Base-by-base conservation (phyloP, 176 grass and related monocot species). In the Eremochloa ophiuroides region DNA sequence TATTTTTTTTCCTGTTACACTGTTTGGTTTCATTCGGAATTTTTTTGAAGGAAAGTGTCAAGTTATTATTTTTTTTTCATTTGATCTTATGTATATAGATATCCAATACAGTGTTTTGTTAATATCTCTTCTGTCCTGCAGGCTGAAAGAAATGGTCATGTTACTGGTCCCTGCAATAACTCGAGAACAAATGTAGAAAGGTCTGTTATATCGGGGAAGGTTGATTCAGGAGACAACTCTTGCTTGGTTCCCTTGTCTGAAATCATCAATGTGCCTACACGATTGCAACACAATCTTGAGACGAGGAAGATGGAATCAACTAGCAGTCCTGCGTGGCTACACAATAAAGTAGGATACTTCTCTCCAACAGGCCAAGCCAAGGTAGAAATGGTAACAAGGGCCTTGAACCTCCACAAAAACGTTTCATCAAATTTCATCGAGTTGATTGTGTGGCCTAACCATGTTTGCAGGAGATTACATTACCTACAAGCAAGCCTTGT, bases 241-340 rank as follows among this genome's bases (percentile, higher is more conserved):
- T 82, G 40, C 63, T 87, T 79, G 43, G 44, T 86, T 62, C 91
- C 91, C 75, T 79, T 86, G 43, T 88, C 91, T 75, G 79, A 84
- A 84, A 87, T 86, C 26, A 87, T 94, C 66, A 86, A 75, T 41
- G 87, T 92, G 30, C 79, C 78, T 48, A 66, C 69, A 88, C 80
- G 76, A 51, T 65, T 84, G 20, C 89, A 80, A 59, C 83, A 73
- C 30, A 74, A 76, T 85, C 41, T 86, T 68, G 81, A 84, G 11
- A 76, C 53, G 69, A 82, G 62, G 86, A 91, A 78, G 61, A 33
- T 66, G 55, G 76, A 82, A 53, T 72, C 84, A 41, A 30, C 70
- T 34, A 76, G 29, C 29, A 85, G 43, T 30, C 60, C 81, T 75
- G 66, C 7, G 10, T 78, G 17, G 40, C 76, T 73, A 28, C 73